Percentiles rank a stretch among this genome's conserved stretches.
Conservation (phyloP, 1,284 basidiomycete species). For the Malassezia sp. region DNA sequence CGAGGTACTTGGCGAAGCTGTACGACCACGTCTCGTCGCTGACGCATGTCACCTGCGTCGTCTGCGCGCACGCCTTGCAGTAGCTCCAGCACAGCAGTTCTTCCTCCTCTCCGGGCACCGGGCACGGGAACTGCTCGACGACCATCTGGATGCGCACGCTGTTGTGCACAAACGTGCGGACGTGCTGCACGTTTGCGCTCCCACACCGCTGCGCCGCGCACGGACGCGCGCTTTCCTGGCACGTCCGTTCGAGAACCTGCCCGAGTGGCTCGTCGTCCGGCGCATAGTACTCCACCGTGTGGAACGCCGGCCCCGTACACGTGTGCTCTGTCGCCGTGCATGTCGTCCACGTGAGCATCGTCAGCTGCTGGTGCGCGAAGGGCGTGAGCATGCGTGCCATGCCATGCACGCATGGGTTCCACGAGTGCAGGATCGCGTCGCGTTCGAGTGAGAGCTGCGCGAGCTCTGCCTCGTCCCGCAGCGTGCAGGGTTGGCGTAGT, state of each 20-base stretch:
- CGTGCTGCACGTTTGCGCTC: slow-evolving; percentile 69
- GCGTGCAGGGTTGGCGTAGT: slow-evolving; percentile 1
- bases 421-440: slow-evolving; percentile 18
- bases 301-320: slow-evolving; percentile 51
- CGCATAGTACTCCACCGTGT: slow-evolving; percentile 77
- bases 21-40: slow-evolving; percentile 85
- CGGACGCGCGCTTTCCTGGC: slow-evolving; percentile 57
- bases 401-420: slow-evolving; percentile 23
- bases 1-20: slow-evolving; percentile 84
- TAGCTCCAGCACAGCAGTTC: slow-evolving; percentile 84
- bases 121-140: slow-evolving; percentile 42
- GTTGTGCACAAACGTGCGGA: slow-evolving; percentile 78
- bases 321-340: slow-evolving; percentile 54
- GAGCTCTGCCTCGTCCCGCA: slow-evolving; percentile 18
- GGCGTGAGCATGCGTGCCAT: slow-evolving; percentile 58
- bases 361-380: slow-evolving; percentile 83
- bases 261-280: slow-evolving; percentile 83
- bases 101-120: slow-evolving; percentile 52
- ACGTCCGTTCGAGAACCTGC: slow-evolving; percentile 73
- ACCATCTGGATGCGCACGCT: slow-evolving; percentile 68
- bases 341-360: slow-evolving; percentile 61
- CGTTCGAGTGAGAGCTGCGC: slow-evolving; percentile 23
- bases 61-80: slow-evolving; percentile 55
- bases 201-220: slow-evolving; percentile 76
- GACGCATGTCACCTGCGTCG: slow-evolving; percentile 69